Evolutionary conservation across 2,329 filamentous ascomycete species (phyloP).

Genomic region (Cryoendolithus antarcticus): DNA sequence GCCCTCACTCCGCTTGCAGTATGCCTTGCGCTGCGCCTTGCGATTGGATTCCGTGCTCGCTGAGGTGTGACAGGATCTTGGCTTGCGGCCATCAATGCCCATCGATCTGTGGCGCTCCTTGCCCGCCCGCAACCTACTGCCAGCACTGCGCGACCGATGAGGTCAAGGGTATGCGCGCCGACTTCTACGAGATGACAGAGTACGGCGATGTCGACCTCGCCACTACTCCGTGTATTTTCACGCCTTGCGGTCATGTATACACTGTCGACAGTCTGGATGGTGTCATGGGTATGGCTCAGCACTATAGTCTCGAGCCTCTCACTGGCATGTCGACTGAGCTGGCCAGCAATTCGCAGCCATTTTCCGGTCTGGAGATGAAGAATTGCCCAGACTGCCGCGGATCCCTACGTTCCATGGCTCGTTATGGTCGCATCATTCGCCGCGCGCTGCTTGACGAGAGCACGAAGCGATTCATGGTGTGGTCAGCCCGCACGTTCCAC

Average conservation of each 20-base stretch:
- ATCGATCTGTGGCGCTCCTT: slow-evolving; percentile 52
- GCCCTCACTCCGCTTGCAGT: slow-evolving; percentile 38
- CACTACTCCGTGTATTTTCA: slow-evolving; percentile 49
- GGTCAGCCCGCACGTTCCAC: slow-evolving; percentile 33
- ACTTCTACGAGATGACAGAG: slow-evolving; percentile 41
- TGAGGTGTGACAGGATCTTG: slow-evolving; percentile 43
- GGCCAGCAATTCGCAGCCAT: slow-evolving; percentile 31
- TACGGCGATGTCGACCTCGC: slow-evolving; percentile 49
- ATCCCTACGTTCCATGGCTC: slow-evolving; percentile 42
- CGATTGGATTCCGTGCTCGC: slow-evolving; percentile 51
- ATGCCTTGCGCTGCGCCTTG: slow-evolving; percentile 57
- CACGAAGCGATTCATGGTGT: slow-evolving; percentile 52
- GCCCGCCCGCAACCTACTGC: slow-evolving; percentile 42
- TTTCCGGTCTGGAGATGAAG: slow-evolving; percentile 36
- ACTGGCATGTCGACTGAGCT: slow-evolving; percentile 16
- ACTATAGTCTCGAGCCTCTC: slow-evolving; percentile 34
- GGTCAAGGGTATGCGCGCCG: slow-evolving; percentile 39
- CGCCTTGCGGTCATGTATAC: slow-evolving; percentile 51
- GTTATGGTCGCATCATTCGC: slow-evolving; percentile 52
- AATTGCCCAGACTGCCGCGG: slow-evolving; percentile 50
- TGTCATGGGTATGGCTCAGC: slow-evolving; percentile 41
- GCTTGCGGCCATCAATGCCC: slow-evolving; percentile 53
- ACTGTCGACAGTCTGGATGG: slow-evolving; percentile 50
- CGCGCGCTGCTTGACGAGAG: slow-evolving; percentile 49
- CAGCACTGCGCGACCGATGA: slow-evolving; percentile 40